These are phyloP conservation scores for Yamadazyma olivae DNA, from an alignment of 805 yeast genomes.

Conservation along the genomic window DNA sequence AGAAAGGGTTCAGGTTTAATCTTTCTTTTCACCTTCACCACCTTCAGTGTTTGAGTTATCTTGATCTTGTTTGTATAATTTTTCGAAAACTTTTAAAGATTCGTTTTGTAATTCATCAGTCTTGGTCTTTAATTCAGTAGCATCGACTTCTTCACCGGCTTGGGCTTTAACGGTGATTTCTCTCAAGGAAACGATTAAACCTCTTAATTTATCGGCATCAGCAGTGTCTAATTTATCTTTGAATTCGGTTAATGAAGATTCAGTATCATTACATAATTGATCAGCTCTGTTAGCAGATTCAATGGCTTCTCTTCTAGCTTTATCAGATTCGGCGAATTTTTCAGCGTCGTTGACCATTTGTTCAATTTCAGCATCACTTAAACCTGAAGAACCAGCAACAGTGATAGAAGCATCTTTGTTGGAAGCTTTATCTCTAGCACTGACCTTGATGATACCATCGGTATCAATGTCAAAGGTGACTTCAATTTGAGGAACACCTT, in stretches of 20 bases:
- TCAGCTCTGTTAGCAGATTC: constrained; percentile 85
- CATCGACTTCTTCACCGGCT: constrained; percentile 59
- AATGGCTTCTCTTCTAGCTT: constrained; percentile 79
- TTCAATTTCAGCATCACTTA: constrained; percentile 86
- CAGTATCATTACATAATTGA: constrained; percentile 59
- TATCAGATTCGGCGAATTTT: constrained; percentile 82
- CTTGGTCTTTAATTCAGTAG: constrained; percentile 64
- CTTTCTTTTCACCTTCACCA: constrained; percentile 20
- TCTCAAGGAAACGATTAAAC: constrained; percentile 57
- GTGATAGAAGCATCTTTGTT: constrained; percentile 94
- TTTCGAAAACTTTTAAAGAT: constrained; percentile 74
- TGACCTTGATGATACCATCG: constrained; percentile 94
- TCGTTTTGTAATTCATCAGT: constrained; percentile 74
- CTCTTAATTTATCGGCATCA: constrained; percentile 45
- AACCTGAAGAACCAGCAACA: constrained; percentile 93
- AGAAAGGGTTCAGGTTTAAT: constrained; percentile 1
- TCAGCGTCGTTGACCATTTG: constrained; percentile 90
- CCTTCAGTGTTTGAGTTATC: too few relatives aligned
- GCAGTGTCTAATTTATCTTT: constrained; percentile 45
- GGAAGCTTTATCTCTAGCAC: constrained; percentile 90
- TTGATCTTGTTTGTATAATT: constrained; percentile 44
- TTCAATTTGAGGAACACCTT: constrained; percentile 93
- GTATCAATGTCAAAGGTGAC: constrained; percentile 96
- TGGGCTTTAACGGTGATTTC: constrained; percentile 65
- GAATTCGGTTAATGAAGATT: constrained; percentile 45